Conservation (phyloP, 768 basidiomycete species). For the Tricholoma sp. region DNA sequence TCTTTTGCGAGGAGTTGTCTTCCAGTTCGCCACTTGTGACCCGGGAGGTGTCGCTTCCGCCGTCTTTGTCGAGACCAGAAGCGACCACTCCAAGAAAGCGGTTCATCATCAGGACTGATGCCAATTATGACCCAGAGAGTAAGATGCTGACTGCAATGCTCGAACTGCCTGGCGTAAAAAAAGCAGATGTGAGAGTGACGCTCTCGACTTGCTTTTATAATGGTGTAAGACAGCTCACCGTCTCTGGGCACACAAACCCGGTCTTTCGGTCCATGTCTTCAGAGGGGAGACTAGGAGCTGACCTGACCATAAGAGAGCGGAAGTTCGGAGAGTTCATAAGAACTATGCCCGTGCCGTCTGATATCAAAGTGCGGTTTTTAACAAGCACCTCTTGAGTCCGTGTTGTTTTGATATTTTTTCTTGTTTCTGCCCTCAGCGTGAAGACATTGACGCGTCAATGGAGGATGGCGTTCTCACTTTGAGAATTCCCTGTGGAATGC, state of each 20-base stretch:
- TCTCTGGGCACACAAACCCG: conserved; percentile 43
- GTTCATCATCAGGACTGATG: conserved; percentile 54
- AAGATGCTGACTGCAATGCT: conserved; percentile 53
- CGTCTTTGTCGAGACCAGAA: conserved; percentile 8
- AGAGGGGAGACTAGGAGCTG: conserved; percentile 15
- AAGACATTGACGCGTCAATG: conserved; percentile 51
- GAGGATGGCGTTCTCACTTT: conserved; percentile 58
- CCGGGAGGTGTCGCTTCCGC: conserved; percentile 12
- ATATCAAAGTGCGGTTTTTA: conserved; percentile 45
- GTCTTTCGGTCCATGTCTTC: conserved; percentile 26
- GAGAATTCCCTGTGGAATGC: conserved; percentile 46
- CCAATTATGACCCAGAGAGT: conserved; percentile 49
- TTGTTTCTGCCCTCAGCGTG: conserved; percentile 27
- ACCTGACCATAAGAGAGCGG: conserved; percentile 40
- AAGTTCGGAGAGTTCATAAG: conserved; percentile 46
- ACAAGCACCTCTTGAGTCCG: conserved; percentile 12
- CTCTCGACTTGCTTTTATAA: conserved; percentile 60
- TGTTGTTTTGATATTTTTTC: conserved; percentile 13
- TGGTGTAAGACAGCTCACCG: conserved; percentile 54
- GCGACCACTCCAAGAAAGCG: conserved; percentile 14
- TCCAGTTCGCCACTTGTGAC: conserved; percentile 18
- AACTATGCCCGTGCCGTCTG: conserved; percentile 48
- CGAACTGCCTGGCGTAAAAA: conserved; percentile 66
- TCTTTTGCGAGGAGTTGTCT: conserved; percentile 1
- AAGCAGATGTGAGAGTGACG: conserved; percentile 50